Conservation (phyloP, 768 basidiomycete genomes). For the Coprinopsis sp. region DNA sequence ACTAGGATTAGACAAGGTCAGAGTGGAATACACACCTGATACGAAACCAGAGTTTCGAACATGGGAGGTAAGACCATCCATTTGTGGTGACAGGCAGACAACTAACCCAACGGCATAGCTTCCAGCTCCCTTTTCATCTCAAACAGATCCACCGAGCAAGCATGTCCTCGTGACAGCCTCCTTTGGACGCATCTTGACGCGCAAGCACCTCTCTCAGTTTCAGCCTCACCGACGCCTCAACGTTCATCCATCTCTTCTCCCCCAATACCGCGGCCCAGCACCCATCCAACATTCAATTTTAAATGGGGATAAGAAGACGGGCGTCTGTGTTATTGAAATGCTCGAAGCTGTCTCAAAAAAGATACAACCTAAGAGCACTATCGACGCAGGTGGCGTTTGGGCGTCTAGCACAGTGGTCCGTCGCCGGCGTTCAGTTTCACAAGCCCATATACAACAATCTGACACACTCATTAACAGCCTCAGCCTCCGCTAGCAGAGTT, state of each 20-base stretch:
- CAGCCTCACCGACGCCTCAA: slow-evolving; percentile 60
- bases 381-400: slow-evolving; percentile 78
- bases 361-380: slow-evolving; percentile 16
- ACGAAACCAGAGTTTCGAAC: slow-evolving; percentile 53
- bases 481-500: slow-evolving; percentile 53
- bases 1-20: slow-evolving; percentile 40
- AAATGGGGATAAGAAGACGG: slow-evolving; percentile 62
- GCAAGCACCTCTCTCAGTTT: slow-evolving; percentile 58
- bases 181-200: slow-evolving; percentile 81
- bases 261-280: slow-evolving; percentile 83
- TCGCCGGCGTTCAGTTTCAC: neutral
- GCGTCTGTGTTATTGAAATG: slow-evolving; percentile 81
- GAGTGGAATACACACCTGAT: slow-evolving; percentile 58
- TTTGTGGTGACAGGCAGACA: neutral
- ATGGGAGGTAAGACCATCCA: slow-evolving; percentile 48
- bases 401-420: slow-evolving; percentile 51
- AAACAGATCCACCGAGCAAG: slow-evolving; percentile 18
- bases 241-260: slow-evolving; percentile 86
- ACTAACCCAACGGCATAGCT: slow-evolving; percentile 20
- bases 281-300: slow-evolving; percentile 84
- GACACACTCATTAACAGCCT: slow-evolving; percentile 31
- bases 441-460: neutral
- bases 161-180: slow-evolving; percentile 83
- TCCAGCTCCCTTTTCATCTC: slow-evolving; percentile 34
- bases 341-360: slow-evolving; percentile 34